These are phyloP conservation scores for Parsonsia alboflavescens DNA, from an alignment of 257 asterid species.

Conservation along the genomic window DNA sequence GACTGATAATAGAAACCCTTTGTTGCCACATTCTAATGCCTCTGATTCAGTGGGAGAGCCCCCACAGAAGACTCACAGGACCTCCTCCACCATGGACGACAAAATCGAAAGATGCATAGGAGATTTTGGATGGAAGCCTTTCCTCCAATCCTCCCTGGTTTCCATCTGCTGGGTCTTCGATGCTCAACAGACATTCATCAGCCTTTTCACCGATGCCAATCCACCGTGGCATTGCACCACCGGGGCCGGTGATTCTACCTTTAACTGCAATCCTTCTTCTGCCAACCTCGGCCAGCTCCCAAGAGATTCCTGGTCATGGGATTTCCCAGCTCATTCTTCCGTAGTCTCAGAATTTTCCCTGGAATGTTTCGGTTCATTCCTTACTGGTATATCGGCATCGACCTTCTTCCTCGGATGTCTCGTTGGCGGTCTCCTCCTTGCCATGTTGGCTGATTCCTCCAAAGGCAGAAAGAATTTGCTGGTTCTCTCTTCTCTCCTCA, in stretches of 20 bases:
- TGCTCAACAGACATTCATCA: conserved; percentile 63
- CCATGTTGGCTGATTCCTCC: too few species aligned
- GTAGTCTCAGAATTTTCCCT: too few species aligned
- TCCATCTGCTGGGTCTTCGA: conserved; percentile 69
- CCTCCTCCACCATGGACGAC: conserved; percentile 51
- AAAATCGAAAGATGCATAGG: conserved; percentile 65
- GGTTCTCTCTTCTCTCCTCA: too few species aligned
- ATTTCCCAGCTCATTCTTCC: too few species aligned
- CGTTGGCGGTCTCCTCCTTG: too few species aligned
- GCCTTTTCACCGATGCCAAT: conserved; percentile 51
- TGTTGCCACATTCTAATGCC: neutral
- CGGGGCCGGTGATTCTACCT: too few species aligned
- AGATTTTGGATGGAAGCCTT: conserved; percentile 48
- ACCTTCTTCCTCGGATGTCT: neutral
- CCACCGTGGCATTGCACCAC: conserved; percentile 45
- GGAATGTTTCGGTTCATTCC: too few species aligned
- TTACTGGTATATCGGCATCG: neutral
- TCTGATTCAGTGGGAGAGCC: neutral
- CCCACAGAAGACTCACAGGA: neutral
- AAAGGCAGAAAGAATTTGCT: too few species aligned
- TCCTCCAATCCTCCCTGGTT: conserved; percentile 43
- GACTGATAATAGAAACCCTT: conserved; percentile 6
- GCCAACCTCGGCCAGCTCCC: too few species aligned
- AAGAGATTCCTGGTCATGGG: too few species aligned
- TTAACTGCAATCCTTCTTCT: too few species aligned